Base-by-base conservation (phyloP, 257 asterid genomes). In the Euphrasia confusa region DNA sequence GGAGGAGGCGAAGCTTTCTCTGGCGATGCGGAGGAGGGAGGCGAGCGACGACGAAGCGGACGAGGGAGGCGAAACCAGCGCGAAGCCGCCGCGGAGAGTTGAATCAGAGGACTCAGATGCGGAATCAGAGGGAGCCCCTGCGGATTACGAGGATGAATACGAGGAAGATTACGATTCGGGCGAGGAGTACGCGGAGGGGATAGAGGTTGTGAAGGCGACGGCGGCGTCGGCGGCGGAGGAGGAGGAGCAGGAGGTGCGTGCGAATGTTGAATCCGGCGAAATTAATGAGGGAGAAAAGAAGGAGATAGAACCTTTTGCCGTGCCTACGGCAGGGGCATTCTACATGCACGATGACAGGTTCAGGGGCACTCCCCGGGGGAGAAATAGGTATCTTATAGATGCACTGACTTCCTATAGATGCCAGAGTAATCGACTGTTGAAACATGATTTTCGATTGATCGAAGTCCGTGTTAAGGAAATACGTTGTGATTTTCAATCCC, bases 261-360 rank as follows among this genome's bases (percentile, higher is more conserved):
- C 64, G 54, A 61, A 35, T 30, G 11, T n/a, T 54, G 50, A 62
- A 61, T 66, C 39, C 28, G 77, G 53, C 47, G 88, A 37, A 37
- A 37, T 37, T 37, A 7, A 75, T 68, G 80, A 71, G 64, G 88
- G 56, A 70, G 96, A 82, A 76, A 90, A 80, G 77, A 90, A 89
- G 79, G 94, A 77, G 78, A 68, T 79, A 52, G 95, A 90, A 75
- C 99, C 97, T 2, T 94, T 61, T 77, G 83, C 99, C 44, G 99
- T 94, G 77, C 99, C 99, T 0, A 94, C 97, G 9, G 99, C 96
- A 0, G 99, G 99, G 67, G 95, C 99, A n/a, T 94, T 94, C 72
- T 94, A 94, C 68, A 94, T 94, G 99, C 99, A 94, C 21, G 99
- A 94, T 80, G 99, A 94, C 68, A 80, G 99, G 71, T 94, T 94